phyloP scores from a whole-genome alignment of 768 basidiomycete species.

The Exidia glandulosa region DNA sequence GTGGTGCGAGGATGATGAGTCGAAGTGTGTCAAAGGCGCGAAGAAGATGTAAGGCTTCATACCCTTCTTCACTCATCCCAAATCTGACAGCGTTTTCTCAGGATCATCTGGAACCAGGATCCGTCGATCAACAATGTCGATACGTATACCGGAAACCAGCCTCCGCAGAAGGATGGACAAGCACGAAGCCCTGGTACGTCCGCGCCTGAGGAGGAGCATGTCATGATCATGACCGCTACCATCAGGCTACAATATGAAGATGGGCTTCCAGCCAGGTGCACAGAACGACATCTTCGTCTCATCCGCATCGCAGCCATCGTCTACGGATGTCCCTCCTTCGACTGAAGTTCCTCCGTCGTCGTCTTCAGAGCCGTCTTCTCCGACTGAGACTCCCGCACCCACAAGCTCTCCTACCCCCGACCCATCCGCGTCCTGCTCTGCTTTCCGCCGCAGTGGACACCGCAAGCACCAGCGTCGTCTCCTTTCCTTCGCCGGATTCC shows the following conservation, averaged over 20 bases:
- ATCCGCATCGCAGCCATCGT: not conserved
- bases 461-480: not conserved
- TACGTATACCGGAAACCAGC: not conserved
- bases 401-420: not conserved
- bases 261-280: not conserved
- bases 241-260: constrained; percentile 2
- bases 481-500: not conserved
- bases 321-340: not conserved
- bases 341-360: not conserved
- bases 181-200: constrained; percentile 1
- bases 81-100: too few species aligned
- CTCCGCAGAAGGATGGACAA: constrained; percentile 1
- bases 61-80: too few species aligned
- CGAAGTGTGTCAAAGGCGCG: not conserved
- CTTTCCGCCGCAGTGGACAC: not conserved
- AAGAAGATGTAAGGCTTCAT: too few species aligned
- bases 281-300: constrained; percentile 4
- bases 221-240: not conserved
- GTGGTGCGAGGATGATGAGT: constrained; percentile 1
- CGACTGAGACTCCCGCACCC: not conserved
- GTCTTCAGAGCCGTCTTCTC: not conserved
- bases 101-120: constrained; percentile 1
- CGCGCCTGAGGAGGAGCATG: not conserved
- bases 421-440: not conserved
- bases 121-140: not conserved